These are phyloP conservation scores for Leishmania tarentolae DNA, from an alignment of 208 protist species.

Conservation along the genomic window DNA sequence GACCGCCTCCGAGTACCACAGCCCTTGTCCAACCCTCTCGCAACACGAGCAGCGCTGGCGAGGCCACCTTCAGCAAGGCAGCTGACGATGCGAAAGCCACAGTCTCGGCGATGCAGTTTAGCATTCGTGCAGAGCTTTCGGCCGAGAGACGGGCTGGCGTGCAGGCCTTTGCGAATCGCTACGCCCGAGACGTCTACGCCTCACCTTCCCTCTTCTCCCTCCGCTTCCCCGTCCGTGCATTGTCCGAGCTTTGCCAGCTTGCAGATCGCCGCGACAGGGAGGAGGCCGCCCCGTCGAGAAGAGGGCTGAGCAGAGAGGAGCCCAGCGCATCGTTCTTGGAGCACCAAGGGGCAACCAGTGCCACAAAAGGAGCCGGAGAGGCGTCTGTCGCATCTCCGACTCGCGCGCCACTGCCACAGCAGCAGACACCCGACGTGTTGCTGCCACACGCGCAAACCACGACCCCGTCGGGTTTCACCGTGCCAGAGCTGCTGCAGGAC, in stretches of 20 bases:
- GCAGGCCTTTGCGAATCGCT: slow-evolving; percentile 13
- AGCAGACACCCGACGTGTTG: slow-evolving; percentile 16
- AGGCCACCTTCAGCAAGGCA: neutral
- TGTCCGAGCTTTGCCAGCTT: slow-evolving; percentile 18
- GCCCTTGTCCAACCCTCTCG: neutral
- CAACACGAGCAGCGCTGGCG: neutral
- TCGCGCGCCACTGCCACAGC: neutral
- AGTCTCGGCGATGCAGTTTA: slow-evolving; percentile 1
- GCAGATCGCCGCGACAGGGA: neutral
- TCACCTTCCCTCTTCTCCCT: slow-evolving; percentile 34
- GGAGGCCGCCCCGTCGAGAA: neutral
- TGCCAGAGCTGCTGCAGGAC: slow-evolving; percentile 29
- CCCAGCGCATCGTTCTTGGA: neutral
- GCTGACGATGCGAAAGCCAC: neutral
- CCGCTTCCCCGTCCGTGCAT: slow-evolving; percentile 9
- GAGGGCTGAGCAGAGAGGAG: neutral
- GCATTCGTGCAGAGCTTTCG: slow-evolving; percentile 13
- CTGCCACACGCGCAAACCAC: slow-evolving; percentile 18
- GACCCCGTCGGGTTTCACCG: slow-evolving; percentile 16
- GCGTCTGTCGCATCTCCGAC: neutral
- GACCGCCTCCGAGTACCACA: neutral
- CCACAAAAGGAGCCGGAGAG: neutral
- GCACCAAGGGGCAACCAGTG: neutral
- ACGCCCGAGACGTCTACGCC: slow-evolving; percentile 14
- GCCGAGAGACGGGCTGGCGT: slow-evolving; percentile 4